Evolutionary conservation across 2,329 filamentous ascomycete species (phyloP).

Genomic region (Colletotrichum sp.): DNA sequence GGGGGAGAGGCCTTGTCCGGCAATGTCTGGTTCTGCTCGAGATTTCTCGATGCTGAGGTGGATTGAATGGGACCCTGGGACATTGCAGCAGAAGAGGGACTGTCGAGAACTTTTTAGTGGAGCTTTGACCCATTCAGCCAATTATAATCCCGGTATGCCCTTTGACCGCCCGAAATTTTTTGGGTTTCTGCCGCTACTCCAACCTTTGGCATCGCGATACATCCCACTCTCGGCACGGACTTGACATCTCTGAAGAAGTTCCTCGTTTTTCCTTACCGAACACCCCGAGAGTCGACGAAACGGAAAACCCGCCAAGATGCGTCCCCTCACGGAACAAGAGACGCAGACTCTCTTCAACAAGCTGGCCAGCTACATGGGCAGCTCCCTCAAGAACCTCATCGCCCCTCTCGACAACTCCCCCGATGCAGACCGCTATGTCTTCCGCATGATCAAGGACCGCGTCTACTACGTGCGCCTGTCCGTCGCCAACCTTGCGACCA

Average conservation of each 20-base stretch:
- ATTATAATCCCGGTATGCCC: not conserved
- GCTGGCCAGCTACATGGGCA: conserved; percentile 91
- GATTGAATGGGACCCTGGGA: not conserved
- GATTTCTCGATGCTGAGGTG: conserved; percentile 12
- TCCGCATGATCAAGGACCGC: conserved; percentile 71
- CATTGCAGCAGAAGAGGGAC: conserved; percentile 18
- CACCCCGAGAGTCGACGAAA: not conserved
- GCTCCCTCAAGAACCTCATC: conserved; percentile 84
- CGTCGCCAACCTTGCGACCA: conserved; percentile 89
- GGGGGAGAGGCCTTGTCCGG: not conserved
- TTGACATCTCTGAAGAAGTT: not conserved
- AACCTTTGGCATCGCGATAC: conserved; percentile 12
- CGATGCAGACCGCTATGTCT: conserved; percentile 80
- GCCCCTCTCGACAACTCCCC: conserved; percentile 71
- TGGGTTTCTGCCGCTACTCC: conserved; percentile 27
- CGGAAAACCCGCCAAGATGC: conserved; percentile 59
- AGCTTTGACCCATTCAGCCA: conserved; percentile 27
- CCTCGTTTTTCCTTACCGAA: not conserved
- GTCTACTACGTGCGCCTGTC: conserved; percentile 93
- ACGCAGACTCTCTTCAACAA: conserved; percentile 87
- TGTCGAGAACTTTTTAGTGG: conserved; percentile 9
- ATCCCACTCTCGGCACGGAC: not conserved
- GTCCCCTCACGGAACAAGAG: conserved; percentile 80
- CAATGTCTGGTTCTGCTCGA: not conserved
- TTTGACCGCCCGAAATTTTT: conserved; percentile 33